phyloP scores from a whole-genome alignment of 192 early-diverging fungal species.

The Physocladia obscura region DNA sequence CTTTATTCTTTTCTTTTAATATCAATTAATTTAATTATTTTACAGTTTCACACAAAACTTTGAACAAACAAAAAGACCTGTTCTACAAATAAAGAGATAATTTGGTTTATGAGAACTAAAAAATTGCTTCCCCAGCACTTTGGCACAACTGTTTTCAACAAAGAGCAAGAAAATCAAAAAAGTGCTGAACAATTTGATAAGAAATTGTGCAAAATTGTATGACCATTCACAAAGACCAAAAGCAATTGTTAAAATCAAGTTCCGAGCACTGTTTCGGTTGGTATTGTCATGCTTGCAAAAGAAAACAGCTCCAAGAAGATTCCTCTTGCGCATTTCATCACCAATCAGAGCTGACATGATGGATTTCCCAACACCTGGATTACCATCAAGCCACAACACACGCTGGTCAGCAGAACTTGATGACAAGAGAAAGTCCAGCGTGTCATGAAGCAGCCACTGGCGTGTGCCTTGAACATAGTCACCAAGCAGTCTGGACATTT shows the following conservation, averaged over 20 bases:
- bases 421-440: not conserved
- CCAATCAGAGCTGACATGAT: slow-evolving; percentile 13
- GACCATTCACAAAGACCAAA: slow-evolving; percentile 13
- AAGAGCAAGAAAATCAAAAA: slow-evolving; percentile 27
- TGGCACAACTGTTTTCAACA: too few species aligned
- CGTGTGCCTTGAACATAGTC: not conserved
- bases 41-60: too few species aligned
- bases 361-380: slow-evolving; percentile 17
- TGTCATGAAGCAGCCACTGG: not conserved
- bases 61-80: too few species aligned
- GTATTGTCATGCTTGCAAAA: slow-evolving; percentile 30
- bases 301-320: slow-evolving; percentile 31
- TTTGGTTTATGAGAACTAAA: too few species aligned
- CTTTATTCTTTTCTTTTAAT: too few species aligned
- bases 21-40: too few species aligned
- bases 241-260: slow-evolving; percentile 13
- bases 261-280: not conserved
- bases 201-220: slow-evolving; percentile 4
- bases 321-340: slow-evolving; percentile 7
- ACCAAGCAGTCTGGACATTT: not conserved
- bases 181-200: not conserved
- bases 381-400: slow-evolving; percentile 22
- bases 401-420: not conserved
- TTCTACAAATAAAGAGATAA: too few species aligned
- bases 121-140: too few species aligned